A percentile compares a stretch with the other conserved stretches of the same genome.
Conservation (phyloP, 495 filamentous ascomycete species). For the Neurospora africana region DNA sequence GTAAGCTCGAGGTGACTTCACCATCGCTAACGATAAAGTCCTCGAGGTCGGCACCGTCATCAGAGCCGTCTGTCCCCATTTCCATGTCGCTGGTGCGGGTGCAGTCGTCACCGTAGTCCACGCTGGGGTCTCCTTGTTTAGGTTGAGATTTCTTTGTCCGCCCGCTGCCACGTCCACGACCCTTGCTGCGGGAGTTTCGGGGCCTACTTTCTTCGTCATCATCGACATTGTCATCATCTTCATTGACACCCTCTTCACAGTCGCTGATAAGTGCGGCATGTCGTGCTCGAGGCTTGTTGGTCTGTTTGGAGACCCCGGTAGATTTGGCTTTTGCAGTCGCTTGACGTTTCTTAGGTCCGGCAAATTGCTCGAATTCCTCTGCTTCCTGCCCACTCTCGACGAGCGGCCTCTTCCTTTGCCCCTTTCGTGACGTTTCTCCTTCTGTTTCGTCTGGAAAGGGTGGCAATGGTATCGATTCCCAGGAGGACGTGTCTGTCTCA, state of each 20-base stretch:
- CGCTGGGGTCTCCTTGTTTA: conserved; percentile 24
- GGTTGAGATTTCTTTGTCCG: conserved; percentile 7
- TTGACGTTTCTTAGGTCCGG: conserved; percentile 10
- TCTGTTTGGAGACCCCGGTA: not conserved
- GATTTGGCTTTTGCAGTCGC: conserved; percentile 7
- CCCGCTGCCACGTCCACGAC: not conserved
- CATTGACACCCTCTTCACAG: conserved; percentile 3
- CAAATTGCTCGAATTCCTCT: conserved; percentile 11
- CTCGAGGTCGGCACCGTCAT: conserved; percentile 33
- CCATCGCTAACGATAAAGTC: conserved; percentile 37
- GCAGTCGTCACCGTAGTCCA: conserved; percentile 39
- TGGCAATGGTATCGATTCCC: conserved; percentile 18
- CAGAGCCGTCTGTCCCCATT: conserved; percentile 30
- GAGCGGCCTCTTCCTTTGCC: not conserved
- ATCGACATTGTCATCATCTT: not conserved
- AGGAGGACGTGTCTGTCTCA: conserved; percentile 19
- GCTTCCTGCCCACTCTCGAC: conserved; percentile 1
- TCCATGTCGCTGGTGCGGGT: conserved; percentile 37
- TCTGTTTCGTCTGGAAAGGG: conserved; percentile 25
- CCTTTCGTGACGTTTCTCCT: not conserved
- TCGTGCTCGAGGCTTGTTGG: not conserved
- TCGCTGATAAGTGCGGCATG: conserved; percentile 1
- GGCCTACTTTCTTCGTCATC: conserved; percentile 7
- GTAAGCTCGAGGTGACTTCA: conserved; percentile 28
- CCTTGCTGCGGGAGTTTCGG: not conserved